Evolutionary conservation across 306 rosid genomes (phyloP), one percentile per base, ranked within the genome.

Genomic region (Gastrolobium villosum): DNA sequence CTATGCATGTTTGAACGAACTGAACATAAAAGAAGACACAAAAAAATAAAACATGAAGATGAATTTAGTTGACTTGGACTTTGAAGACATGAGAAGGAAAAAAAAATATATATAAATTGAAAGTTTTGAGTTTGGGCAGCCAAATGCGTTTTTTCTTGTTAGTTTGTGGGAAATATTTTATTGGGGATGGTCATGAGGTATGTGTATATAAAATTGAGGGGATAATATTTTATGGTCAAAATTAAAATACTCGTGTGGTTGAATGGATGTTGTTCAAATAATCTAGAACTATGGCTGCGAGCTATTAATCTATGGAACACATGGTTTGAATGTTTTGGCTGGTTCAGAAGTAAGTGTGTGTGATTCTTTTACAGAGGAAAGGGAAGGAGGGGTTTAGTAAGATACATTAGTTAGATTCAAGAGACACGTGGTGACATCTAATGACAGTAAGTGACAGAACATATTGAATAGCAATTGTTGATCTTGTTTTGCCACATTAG

Each of bases 61-160:
- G 69, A 14, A 41, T 74, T 80, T 48, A 35, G 74, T 84, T 80
- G 85, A 84, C 80, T 76, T 41, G 30, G 82, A 75, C 66, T 82
- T 34, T 62, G 65, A 76, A 28, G 65, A 62, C 46, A 44, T 36
- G 62, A 41, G 68, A 39, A 52, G 34, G 36, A 13, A 32, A 48
- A 40, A 14, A 64, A 4, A 14, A 20, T 54, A 20, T n/a, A n/a
- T 55, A 64, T 65, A 2, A 35, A 14, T 15, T 59, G 35, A 8
- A 40, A 37, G 41, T 62, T 63, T 8, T 55, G 14, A 44, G 55
- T 6, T 80, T 55, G 68, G 37, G 79, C 79, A 48, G 80, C 86
- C 79, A 26, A 14, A 7, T 55, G 35, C 7, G 39, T 45, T 20
- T 57, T n/a, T 59, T 9, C 0, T 13, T 40, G 32, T 44, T 41